A percentile compares a stretch with the other conserved stretches of the same genome.
These are phyloP conservation scores for Syzygium jambos DNA, from an alignment of 345 rosid genomes.

Conservation along the genomic window DNA sequence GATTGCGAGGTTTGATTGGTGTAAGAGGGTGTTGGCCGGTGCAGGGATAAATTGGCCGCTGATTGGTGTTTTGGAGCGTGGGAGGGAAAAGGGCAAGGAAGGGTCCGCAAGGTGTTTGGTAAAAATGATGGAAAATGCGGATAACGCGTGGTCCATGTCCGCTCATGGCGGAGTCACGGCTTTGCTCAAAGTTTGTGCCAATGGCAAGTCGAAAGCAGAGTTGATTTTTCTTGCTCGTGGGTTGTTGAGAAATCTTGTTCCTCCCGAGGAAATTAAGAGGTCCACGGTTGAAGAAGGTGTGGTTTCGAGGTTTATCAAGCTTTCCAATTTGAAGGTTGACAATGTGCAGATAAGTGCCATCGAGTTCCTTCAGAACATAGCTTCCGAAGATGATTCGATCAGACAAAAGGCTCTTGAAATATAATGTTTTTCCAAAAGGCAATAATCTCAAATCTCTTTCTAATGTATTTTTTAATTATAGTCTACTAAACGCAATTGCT, in stretches of 20 bases:
- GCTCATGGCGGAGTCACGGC: constrained; percentile 96
- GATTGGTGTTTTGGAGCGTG: constrained; percentile 61
- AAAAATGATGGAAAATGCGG: constrained; percentile 64
- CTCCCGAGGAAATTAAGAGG: constrained; percentile 79
- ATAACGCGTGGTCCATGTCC: constrained; percentile 92
- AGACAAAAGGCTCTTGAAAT: constrained; percentile 8
- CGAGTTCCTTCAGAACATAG: constrained; percentile 52
- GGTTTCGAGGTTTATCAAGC: constrained; percentile 49
- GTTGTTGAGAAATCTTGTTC: constrained; percentile 65
- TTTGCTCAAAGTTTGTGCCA: constrained; percentile 55
- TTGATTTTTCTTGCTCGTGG: constrained; percentile 52
- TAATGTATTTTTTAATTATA: not conserved
- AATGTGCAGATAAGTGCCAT: constrained; percentile 62
- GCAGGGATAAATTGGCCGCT: constrained; percentile 65
- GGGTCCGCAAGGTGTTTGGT: constrained; percentile 52
- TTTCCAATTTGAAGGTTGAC: constrained; percentile 57
- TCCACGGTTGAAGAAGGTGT: constrained; percentile 77
- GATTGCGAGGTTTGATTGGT: constrained; percentile 52
- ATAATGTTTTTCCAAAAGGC: not conserved
- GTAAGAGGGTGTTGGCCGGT: constrained; percentile 35
- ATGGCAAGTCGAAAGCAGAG: constrained; percentile 23
- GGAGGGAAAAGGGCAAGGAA: constrained; percentile 38
- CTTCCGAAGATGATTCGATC: constrained; percentile 53
- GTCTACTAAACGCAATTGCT: not conserved
- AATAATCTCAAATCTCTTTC: not conserved